Evolutionary conservation across 2,329 filamentous ascomycete species (phyloP).

Genomic region (Fusarium tricinctum): DNA sequence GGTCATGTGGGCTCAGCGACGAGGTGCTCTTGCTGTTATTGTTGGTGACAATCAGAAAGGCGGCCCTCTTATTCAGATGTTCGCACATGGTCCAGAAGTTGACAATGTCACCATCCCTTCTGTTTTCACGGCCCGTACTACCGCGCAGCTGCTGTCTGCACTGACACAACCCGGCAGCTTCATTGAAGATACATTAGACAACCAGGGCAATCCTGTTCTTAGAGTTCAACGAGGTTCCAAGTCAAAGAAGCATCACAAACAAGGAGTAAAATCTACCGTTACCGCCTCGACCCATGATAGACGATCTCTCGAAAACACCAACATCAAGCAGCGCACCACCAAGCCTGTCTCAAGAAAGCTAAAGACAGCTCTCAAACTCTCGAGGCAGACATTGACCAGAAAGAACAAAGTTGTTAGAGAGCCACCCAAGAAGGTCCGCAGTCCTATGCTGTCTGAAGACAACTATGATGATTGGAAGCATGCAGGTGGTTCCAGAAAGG

Average conservation of each 20-base stretch:
- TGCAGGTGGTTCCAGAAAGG: slow-evolving; percentile 11
- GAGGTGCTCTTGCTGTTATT: slow-evolving; percentile 90
- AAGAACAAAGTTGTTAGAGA: slow-evolving; percentile 23
- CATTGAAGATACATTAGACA: slow-evolving; percentile 71
- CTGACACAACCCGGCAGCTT: slow-evolving; percentile 80
- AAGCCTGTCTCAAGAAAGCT: slow-evolving; percentile 24
- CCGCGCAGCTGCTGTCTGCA: slow-evolving; percentile 91
- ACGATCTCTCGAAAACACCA: slow-evolving; percentile 25
- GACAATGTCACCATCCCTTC: slow-evolving; percentile 95
- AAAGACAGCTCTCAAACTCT: slow-evolving; percentile 20
- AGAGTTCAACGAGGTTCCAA: slow-evolving; percentile 66
- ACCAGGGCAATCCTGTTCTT: slow-evolving; percentile 69
- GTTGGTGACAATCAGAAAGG: slow-evolving; percentile 94
- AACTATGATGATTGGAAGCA: slow-evolving; percentile 29
- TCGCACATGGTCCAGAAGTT: slow-evolving; percentile 89
- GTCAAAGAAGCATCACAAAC: slow-evolving; percentile 35
- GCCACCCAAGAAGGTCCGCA: slow-evolving; percentile 33
- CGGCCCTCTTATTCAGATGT: slow-evolving; percentile 95
- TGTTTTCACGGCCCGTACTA: slow-evolving; percentile 94
- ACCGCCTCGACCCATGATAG: slow-evolving; percentile 30
- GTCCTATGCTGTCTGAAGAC: slow-evolving; percentile 30
- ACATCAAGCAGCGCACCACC: slow-evolving; percentile 15
- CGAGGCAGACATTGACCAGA: slow-evolving; percentile 19
- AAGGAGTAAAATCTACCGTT: slow-evolving; percentile 20
- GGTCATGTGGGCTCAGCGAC: slow-evolving; percentile 94